Evolutionary conservation across 2,329 filamentous ascomycete genomes (phyloP).

Genomic region (Pseudopithomyces maydicus): DNA sequence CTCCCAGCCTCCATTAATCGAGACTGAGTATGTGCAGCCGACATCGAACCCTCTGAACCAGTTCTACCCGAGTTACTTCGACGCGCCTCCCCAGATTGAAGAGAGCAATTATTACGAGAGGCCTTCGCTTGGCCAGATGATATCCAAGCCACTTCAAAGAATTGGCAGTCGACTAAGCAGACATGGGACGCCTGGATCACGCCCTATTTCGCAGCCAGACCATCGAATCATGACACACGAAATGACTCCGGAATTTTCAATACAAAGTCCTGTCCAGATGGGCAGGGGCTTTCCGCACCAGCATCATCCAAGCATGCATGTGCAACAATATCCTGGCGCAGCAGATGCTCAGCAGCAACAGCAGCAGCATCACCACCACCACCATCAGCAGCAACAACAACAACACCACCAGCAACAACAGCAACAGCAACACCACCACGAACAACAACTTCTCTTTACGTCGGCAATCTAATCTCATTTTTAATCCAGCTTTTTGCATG

Average conservation of each 20-base stretch:
- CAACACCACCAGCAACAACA: constrained; percentile 21
- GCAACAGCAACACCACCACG: constrained; percentile 22
- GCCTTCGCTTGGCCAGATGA: constrained; percentile 40
- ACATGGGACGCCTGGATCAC: constrained; percentile 28
- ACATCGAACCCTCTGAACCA: constrained; percentile 36
- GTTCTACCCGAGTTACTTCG: constrained; percentile 44
- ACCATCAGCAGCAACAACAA: too few species aligned
- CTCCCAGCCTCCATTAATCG: constrained; percentile 23
- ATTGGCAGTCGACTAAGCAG: constrained; percentile 36
- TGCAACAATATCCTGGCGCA: neutral
- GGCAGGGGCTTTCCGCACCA: constrained; percentile 23
- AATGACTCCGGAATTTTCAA: constrained; percentile 28
- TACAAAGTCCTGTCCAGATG: constrained; percentile 26
- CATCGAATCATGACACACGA: constrained; percentile 20
- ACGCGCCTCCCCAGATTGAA: constrained; percentile 39
- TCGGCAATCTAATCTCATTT: constrained; percentile 10
- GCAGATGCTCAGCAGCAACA: constrained; percentile 10
- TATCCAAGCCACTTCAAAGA: constrained; percentile 40
- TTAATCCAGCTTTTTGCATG: neutral
- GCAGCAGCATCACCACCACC: constrained; percentile 27
- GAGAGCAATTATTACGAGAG: constrained; percentile 44
- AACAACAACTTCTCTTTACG: constrained; percentile 30
- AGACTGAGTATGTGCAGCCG: constrained; percentile 24
- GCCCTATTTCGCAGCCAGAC: constrained; percentile 28
- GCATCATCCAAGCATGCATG: constrained; percentile 4